Evolutionary conservation across 208 protist species (phyloP).

Genomic region (Trypanosoma rangeli): DNA sequence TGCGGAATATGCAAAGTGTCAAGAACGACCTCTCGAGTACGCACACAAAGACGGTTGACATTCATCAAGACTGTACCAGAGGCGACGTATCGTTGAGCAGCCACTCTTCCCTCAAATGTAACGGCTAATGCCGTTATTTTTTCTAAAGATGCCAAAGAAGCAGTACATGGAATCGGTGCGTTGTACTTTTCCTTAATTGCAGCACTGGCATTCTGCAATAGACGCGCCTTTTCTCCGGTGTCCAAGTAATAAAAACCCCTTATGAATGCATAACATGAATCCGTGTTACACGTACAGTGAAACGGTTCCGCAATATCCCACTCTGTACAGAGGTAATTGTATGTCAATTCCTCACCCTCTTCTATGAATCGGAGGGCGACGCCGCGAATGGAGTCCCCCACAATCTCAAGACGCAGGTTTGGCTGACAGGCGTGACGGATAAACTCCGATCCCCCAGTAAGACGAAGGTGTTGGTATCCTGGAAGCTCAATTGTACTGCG

Average conservation of each 20-base stretch:
- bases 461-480: conserved; percentile 65
- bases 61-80: conserved; percentile 66
- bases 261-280: conserved; percentile 82
- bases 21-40: conserved; percentile 31
- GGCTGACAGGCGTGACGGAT: conserved; percentile 83
- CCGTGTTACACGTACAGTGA: conserved; percentile 73
- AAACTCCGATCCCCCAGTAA: conserved; percentile 78
- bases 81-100: conserved; percentile 49
- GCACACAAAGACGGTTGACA: conserved; percentile 20
- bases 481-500: conserved; percentile 81
- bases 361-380: conserved; percentile 76
- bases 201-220: conserved; percentile 62
- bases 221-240: conserved; percentile 64
- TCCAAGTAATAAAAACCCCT: conserved; percentile 79
- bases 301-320: conserved; percentile 85
- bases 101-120: conserved; percentile 40
- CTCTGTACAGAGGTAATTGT: conserved; percentile 88
- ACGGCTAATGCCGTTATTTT: conserved; percentile 35
- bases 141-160: conserved; percentile 36
- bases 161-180: conserved; percentile 33
- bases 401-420: conserved; percentile 79
- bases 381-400: conserved; percentile 58
- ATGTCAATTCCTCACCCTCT: conserved; percentile 69
- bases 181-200: conserved; percentile 70
- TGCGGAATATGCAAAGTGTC: conserved; percentile 61